Evolutionary conservation across 139 green algal species (phyloP).

Genomic region (Pseudopediastrum boryanum): DNA sequence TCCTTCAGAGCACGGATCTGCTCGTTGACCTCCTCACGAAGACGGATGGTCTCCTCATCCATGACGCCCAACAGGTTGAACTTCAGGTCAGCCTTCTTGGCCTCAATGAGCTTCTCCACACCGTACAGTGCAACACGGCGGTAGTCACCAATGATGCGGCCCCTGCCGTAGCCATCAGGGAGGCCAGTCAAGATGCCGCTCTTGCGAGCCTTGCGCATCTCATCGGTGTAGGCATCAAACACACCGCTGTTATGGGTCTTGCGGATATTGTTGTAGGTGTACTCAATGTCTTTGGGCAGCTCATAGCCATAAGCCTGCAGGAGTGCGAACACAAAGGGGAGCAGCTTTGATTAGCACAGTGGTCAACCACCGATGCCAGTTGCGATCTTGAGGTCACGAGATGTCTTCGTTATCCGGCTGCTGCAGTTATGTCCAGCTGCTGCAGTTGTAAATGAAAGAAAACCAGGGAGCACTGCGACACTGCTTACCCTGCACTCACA

Average conservation of each 20-base stretch:
- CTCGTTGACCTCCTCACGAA: slow-evolving; percentile 71
- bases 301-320: slow-evolving; percentile 34
- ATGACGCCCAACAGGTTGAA: slow-evolving; percentile 60
- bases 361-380: no score
- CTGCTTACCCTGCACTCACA: no score
- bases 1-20: slow-evolving; percentile 73
- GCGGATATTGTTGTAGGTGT: slow-evolving; percentile 56
- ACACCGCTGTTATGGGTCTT: slow-evolving; percentile 83
- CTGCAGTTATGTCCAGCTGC: no score
- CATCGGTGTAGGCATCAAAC: slow-evolving; percentile 78
- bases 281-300: slow-evolving; percentile 44
- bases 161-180: slow-evolving; percentile 71
- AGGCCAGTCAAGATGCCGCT: slow-evolving; percentile 75
- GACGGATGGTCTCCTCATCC: slow-evolving; percentile 67
- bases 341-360: no score
- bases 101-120: slow-evolving; percentile 64
- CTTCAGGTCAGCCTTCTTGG: slow-evolving; percentile 69
- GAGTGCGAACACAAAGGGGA: no score
- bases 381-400: no score
- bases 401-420: no score
- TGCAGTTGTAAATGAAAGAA: no score
- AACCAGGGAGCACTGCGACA: no score
- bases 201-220: slow-evolving; percentile 73
- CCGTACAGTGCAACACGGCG: slow-evolving; percentile 79
- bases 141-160: slow-evolving; percentile 87